Evolutionary conservation across 2,329 filamentous ascomycete species (phyloP), one percentile per base, ranked within the genome.

Genomic region (Exophiala viscosa): DNA sequence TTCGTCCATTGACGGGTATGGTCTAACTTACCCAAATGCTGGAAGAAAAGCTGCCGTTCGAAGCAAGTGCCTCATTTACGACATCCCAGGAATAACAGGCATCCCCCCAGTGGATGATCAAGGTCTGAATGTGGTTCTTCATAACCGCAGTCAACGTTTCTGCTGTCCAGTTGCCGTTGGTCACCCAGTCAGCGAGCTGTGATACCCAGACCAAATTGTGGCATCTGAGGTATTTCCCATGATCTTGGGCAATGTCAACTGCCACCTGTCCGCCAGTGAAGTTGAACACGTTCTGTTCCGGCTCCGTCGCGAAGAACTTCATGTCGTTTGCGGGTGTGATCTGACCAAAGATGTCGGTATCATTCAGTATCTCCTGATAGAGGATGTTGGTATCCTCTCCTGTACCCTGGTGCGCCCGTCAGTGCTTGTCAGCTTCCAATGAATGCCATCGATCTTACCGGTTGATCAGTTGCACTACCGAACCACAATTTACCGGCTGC

Each of bases 281-380:
- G 62, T 75, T 77, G 72, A 87, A 88, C 41, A 72, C 65, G 33
- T 73, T 76, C 41, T 75, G 76, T 36, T 69, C 65, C 0, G 82
- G 80, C 72, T 88, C 82, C 13, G 75, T 84, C 56, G 76, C 42
- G 14, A 61, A 35, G 49, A 69, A 69, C 65, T 82, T 81, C 66
- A 83, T 79, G 2, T 77, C 76, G 65, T 87, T 87, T 44, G 78
- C 80, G 0, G 83, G 82, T 0, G 83, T 85, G 20, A 85, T 74
- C 65, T 83, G 78, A 31, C 84, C 84, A 61, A 86, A 87, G 62
- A 85, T 81, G 42, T 71, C 69, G 6, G 64, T 69, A 65, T 84
- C 71, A 57, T 74, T 75, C 38, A 84, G 70, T 55, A 85, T 79
- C 15, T 69, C 66, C 14, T 76, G 69, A 66, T 87, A 88, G 23